Evolutionary conservation across 228 moss, liverwort and hornwort species (phyloP), one percentile per base, ranked within the genome.

Genomic region (Sphagnum fallax): DNA sequence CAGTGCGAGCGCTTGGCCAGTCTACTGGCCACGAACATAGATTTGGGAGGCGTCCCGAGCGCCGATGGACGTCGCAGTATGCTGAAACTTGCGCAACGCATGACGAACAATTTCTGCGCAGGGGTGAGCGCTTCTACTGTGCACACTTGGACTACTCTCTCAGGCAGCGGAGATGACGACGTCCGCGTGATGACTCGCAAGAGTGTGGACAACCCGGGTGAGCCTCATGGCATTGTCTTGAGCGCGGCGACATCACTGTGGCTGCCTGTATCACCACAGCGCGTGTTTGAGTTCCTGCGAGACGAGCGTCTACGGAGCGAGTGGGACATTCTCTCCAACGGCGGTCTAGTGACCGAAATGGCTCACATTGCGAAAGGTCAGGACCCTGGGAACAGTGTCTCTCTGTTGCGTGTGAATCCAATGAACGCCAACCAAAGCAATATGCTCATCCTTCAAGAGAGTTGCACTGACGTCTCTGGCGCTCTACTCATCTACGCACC

Each of bases 121-220:
- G 94, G 94, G 4, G 94, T 94, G 14, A 87, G 88, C 50, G 93
- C 93, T 14, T 94, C 94, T 0, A 82, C 91, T 0, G 83, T 87
- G 16, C 94, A 94, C 55, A 82, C 87, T 7, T 94, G 94, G 94
- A 94, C 88, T 15, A 87, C 91, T 0, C 68, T 94, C 16, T 80
- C 89, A 4, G 85, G 87, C 9, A 85, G 85, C 16, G 89, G 89
- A 0, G 94, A 94, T 7, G 94, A 94, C 32, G 94, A 94, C 59
- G 94, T 94, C 13, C 89, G 94, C 0, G 91, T 94, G 5, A 94
- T 94, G 94, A 94, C 91, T 13, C 75, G 94, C 6, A 89, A 94
- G 71, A 94, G 94, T 68, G 85, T 94, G n/a, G 94, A 94, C 76
- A 94, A 94, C 55, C 94, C 94, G 3, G 94, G 93, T 18, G 94